phyloP scores from a whole-genome alignment of 2,329 filamentous ascomycete genomes.

The Boeremia lycopersici region DNA sequence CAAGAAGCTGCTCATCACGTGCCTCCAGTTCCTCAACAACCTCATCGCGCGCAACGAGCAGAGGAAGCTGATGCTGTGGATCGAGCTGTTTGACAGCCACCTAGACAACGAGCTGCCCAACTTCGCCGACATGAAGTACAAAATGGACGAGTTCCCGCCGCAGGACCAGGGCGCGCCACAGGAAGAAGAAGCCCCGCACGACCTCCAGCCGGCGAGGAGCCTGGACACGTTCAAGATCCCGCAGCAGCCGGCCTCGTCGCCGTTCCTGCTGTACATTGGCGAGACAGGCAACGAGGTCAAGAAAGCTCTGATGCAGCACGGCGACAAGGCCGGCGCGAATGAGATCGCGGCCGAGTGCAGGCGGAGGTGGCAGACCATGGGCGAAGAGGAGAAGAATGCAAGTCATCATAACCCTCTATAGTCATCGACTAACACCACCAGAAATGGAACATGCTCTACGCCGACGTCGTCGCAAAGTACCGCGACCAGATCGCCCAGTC shows the following conservation, averaged over 20 bases:
- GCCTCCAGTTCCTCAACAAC: conserved; percentile 70
- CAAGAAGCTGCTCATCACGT: conserved; percentile 69
- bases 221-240: conserved; percentile 43
- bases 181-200: conserved; percentile 9
- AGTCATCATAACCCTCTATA: conserved; percentile 15
- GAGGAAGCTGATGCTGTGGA: conserved; percentile 68
- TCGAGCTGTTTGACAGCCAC: conserved; percentile 67
- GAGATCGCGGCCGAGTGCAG: conserved; percentile 51
- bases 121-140: conserved; percentile 46
- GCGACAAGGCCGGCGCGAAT: conserved; percentile 47
- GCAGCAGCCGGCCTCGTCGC: conserved; percentile 48
- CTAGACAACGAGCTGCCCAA: conserved; percentile 48
- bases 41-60: conserved; percentile 70
- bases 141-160: conserved; percentile 39
- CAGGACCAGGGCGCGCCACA: conserved; percentile 24
- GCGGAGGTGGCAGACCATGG: conserved; percentile 48
- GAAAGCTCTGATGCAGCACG: conserved; percentile 43
- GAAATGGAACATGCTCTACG: conserved; percentile 52
- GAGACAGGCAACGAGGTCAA: conserved; percentile 49
- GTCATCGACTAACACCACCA: conserved; percentile 23
- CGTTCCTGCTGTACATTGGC: conserved; percentile 49
- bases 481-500: conserved; percentile 47
- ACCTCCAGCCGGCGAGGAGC: conserved; percentile 28
- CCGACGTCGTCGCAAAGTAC: conserved; percentile 48
- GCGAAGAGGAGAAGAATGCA: conserved; percentile 48